Conservation (phyloP, 202 grass and related monocot species). For the Setaria viridis region DNA sequence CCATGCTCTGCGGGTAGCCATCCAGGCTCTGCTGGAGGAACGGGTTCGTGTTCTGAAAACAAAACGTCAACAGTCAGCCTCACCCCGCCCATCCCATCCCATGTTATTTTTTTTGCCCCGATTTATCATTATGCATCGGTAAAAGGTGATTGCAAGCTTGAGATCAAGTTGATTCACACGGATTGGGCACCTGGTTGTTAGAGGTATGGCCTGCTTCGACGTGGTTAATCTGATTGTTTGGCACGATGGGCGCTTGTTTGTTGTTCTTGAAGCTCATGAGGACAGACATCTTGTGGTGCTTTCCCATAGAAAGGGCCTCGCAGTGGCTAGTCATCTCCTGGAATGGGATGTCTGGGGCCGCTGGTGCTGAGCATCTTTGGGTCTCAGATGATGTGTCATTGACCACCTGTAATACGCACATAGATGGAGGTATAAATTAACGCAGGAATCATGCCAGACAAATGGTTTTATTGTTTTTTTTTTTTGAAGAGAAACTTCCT, state of each 20-base stretch:
- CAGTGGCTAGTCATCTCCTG: slow-evolving; percentile 91
- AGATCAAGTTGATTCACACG: neutral
- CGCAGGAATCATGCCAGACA: slow-evolving; percentile 8
- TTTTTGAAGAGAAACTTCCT: neutral
- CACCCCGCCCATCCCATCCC: neutral
- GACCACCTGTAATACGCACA: slow-evolving; percentile 48
- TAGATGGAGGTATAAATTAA: neutral
- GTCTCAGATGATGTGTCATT: slow-evolving; percentile 59
- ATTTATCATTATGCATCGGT: neutral
- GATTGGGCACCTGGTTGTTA: neutral
- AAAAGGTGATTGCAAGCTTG: neutral
- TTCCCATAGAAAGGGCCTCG: slow-evolving; percentile 73
- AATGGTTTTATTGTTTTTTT: neutral
- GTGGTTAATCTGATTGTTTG: neutral
- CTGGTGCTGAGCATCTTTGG: slow-evolving; percentile 41
- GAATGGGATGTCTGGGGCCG: slow-evolving; percentile 60
- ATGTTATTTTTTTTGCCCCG: neutral
- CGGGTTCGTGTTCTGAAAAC: slow-evolving; percentile 43
- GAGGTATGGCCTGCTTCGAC: neutral
- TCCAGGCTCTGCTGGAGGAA: slow-evolving; percentile 31
- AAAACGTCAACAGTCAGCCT: neutral
- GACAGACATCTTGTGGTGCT: slow-evolving; percentile 82
- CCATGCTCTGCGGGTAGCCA: neutral
- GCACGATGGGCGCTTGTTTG: neutral
- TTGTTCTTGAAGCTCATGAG: slow-evolving; percentile 68